Conservation (phyloP, 1,284 basidiomycete genomes). For the Amylostereum chailletii region DNA sequence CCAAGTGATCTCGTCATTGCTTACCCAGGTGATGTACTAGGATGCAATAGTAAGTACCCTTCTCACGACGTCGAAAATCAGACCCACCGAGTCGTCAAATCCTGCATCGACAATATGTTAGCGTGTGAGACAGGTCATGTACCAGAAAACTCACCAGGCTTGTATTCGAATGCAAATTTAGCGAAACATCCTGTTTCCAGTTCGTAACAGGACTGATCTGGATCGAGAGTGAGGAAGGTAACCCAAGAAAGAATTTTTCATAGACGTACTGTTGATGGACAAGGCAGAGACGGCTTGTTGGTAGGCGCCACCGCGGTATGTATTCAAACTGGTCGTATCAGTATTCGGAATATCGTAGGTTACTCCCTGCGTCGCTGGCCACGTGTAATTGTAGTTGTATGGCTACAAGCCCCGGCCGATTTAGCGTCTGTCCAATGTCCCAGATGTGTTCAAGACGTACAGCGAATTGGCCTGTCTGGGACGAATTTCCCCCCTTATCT, state of each 20-base stretch:
- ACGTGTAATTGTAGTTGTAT: slow-evolving; percentile 32
- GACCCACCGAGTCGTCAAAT: slow-evolving; percentile 25
- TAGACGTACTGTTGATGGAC: background rate
- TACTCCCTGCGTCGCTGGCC: slow-evolving; percentile 25
- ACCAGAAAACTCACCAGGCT: slow-evolving; percentile 15
- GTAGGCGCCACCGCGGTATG: slow-evolving; percentile 42
- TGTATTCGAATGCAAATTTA: slow-evolving; percentile 58
- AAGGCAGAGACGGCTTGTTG: slow-evolving; percentile 38
- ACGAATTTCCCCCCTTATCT: slow-evolving; percentile 24
- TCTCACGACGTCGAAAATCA: background rate
- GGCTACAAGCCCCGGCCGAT: slow-evolving; percentile 21
- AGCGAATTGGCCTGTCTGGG: slow-evolving; percentile 38
- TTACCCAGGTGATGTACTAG: slow-evolving; percentile 79
- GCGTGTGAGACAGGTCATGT: too few relatives aligned
- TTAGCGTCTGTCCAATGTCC: too few relatives aligned
- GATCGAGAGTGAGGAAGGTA: slow-evolving; percentile 1
- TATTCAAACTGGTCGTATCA: slow-evolving; percentile 34
- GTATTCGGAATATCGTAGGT: slow-evolving; percentile 37
- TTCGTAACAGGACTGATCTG: slow-evolving; percentile 8
- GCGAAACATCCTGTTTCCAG: slow-evolving; percentile 35
- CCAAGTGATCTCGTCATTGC: slow-evolving; percentile 62
- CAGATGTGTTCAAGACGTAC: slow-evolving; percentile 14
- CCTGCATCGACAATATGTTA: slow-evolving; percentile 13
- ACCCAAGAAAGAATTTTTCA: background rate
- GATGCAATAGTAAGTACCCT: background rate